Conservation (phyloP, 495 filamentous ascomycete genomes). For the Chaetomium cochliodes region DNA sequence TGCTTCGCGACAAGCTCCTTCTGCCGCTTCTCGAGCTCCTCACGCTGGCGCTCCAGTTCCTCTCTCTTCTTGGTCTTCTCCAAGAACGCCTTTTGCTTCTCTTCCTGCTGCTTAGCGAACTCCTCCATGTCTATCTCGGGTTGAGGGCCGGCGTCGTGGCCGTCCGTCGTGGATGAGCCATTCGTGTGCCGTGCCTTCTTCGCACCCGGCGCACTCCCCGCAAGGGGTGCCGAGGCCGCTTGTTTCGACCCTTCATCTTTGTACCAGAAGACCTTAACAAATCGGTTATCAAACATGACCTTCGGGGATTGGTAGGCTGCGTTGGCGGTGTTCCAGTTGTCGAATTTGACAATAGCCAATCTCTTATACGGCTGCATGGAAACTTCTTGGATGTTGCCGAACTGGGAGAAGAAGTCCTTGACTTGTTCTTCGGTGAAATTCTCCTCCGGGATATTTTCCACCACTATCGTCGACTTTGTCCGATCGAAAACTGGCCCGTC, state of each 20-base stretch:
- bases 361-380: constrained; percentile 73
- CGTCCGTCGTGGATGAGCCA: constrained; percentile 22
- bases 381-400: constrained; percentile 72
- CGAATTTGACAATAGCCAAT: constrained; percentile 79
- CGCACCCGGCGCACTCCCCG: constrained; percentile 26
- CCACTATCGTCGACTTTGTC: constrained; percentile 75
- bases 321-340: constrained; percentile 68
- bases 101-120: constrained; percentile 70
- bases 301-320: constrained; percentile 87
- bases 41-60: constrained; percentile 67
- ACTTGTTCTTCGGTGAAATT: constrained; percentile 73
- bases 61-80: constrained; percentile 71
- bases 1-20: constrained; percentile 73
- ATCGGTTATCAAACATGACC: constrained; percentile 93
- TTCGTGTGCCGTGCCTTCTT: constrained; percentile 26
- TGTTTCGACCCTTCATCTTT: constrained; percentile 54
- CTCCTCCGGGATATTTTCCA: constrained; percentile 91
- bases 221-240: constrained; percentile 24
- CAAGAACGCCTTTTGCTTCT: constrained; percentile 75
- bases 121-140: constrained; percentile 73
- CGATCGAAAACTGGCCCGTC: constrained; percentile 73
- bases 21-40: constrained; percentile 72
- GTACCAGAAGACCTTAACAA: constrained; percentile 97
- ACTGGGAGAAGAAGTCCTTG: constrained; percentile 78
- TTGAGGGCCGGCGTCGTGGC: constrained; percentile 30